phyloP scores from a whole-genome alignment of 495 filamentous ascomycete species.

The Poronia punctata region DNA sequence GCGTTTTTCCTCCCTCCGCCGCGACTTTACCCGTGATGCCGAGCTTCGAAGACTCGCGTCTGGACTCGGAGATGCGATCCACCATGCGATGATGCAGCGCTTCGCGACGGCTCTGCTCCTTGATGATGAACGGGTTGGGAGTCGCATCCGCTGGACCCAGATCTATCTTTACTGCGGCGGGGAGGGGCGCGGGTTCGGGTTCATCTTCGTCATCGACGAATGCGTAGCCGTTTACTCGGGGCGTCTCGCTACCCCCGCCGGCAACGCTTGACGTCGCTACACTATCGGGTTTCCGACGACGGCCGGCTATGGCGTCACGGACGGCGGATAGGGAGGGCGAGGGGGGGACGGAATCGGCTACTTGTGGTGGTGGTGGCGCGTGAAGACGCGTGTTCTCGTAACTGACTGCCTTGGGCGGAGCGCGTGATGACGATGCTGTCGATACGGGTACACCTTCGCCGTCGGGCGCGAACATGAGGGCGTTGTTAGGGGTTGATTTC shows the following conservation, averaged over 20 bases:
- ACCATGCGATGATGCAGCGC: constrained; percentile 86
- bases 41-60: constrained; percentile 44
- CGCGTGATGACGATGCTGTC: too few relatives aligned
- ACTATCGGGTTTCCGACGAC: constrained; percentile 53
- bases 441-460: too few relatives aligned
- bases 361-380: constrained; percentile 23
- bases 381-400: constrained; percentile 79
- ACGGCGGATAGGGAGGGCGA: constrained; percentile 83
- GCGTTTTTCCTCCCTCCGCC: constrained; percentile 47
- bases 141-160: constrained; percentile 56
- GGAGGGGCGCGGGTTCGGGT: constrained; percentile 24
- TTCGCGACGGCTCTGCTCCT: constrained; percentile 70
- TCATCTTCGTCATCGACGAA: constrained; percentile 80
- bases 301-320: constrained; percentile 78
- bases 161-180: constrained; percentile 28
- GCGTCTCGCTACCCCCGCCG: constrained; percentile 68
- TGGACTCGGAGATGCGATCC: constrained; percentile 69
- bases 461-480: constrained; percentile 81
- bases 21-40: constrained; percentile 51
- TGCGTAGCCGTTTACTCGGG: constrained; percentile 82
- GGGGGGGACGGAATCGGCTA: constrained; percentile 43
- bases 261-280: constrained; percentile 51
- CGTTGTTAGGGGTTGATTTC: constrained; percentile 67
- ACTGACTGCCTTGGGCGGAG: constrained; percentile 67
- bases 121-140: constrained; percentile 76